Evolutionary conservation across 495 filamentous ascomycete species (phyloP).

Genomic region (Glutinoglossum americanum): DNA sequence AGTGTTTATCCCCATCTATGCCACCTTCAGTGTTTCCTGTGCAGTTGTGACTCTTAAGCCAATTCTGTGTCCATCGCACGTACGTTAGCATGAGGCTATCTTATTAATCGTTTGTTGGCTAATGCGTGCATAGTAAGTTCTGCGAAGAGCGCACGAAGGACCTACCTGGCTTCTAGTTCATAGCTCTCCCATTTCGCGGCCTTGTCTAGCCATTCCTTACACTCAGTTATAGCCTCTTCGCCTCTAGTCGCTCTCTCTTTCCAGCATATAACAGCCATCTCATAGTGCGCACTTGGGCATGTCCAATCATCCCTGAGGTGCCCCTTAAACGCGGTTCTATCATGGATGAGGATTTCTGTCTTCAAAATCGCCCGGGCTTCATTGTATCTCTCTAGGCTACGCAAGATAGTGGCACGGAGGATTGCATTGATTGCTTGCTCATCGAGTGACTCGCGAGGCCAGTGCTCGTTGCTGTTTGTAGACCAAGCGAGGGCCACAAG

Average conservation of each 20-base stretch:
- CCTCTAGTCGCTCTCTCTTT: conserved; percentile 3
- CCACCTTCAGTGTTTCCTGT: conserved; percentile 4
- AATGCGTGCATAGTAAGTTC: conserved; percentile 3
- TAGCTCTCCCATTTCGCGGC: conserved; percentile 68
- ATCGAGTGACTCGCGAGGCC: conserved; percentile 41
- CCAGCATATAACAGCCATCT: conserved; percentile 72
- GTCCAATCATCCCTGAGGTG: conserved; percentile 62
- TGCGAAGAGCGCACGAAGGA: conserved; percentile 3
- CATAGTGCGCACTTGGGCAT: conserved; percentile 62
- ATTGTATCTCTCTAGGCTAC: conserved; percentile 34
- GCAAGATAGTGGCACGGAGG: conserved; percentile 41
- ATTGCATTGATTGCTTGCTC: conserved; percentile 51
- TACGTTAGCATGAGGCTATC: neutral
- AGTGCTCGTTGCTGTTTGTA: conserved; percentile 29
- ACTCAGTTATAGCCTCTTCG: conserved; percentile 34
- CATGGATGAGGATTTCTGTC: conserved; percentile 36
- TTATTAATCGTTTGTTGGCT: neutral
- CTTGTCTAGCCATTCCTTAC: conserved; percentile 52
- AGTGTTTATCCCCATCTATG: neutral
- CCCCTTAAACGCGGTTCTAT: conserved; percentile 50
- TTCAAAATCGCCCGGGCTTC: conserved; percentile 44
- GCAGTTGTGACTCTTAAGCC: conserved; percentile 6
- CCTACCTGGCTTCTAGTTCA: conserved; percentile 57
- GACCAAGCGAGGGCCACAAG: conserved; percentile 43
- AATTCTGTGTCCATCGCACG: neutral